Base-by-base conservation (phyloP, 306 rosid species). In the Astragalus membranaceus region DNA sequence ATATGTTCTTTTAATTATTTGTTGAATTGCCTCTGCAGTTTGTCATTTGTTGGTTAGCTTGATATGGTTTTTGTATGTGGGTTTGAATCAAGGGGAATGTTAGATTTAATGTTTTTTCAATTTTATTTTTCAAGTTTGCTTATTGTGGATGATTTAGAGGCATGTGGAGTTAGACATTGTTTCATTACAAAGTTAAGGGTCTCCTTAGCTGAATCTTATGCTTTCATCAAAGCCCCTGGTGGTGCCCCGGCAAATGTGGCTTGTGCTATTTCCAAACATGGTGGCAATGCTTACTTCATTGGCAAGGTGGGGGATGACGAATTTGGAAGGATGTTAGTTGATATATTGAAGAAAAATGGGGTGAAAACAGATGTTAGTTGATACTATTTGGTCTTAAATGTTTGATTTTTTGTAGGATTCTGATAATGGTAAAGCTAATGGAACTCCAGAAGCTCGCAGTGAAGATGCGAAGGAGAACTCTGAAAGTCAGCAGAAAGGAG, bases 171-270 rank as follows among this genome's bases (percentile, higher is more conserved):
- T 60, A 49, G 16, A 15, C n/a, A 52, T 35, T 29, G 56, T 30
- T 13, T 6, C 20, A 30, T 6, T 32, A 13, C 48, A 33, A 11
- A 58, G 47, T 23, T 7, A 17, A 7, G 4, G n/a, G 89, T 87
- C 3, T 83, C 92, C 61, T 74, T 87, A 73, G 92, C 88, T 4
- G 93, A 85, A 73, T 83, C 93, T 70, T 2, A 7, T 9, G 88
- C 80, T 30, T 88, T 88, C 16, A 55, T 88, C 73, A 85, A 88
- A 69, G 88, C 93, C 53, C 88, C 93, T n/a, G 92, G 92, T 5
- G 89, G 92, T 62, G 92, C 92, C 6, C 92, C 92, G 42, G 89
- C 89, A 57, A 87, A 87, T 77, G 92, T 85, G 30, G 92, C 92
- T 50, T 85, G 93, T 79, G 93, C 89, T 75, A 51, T 88, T 4